Base-by-base conservation (phyloP, 1,284 basidiomycete species). In the Papiliotrema flavescens region DNA sequence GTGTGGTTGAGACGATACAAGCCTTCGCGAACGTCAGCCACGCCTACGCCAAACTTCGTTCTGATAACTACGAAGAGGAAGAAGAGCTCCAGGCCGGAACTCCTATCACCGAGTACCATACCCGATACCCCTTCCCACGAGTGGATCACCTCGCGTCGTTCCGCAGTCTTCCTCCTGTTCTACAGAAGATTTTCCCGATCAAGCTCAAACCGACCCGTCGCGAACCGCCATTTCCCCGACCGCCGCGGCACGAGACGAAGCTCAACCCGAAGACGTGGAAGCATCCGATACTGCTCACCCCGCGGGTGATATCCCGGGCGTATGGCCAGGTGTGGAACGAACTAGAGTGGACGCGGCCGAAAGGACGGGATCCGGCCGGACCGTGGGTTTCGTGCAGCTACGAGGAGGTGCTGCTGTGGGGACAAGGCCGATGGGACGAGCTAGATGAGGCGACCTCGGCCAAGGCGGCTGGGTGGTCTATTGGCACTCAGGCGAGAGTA, bases 311-410 rank as follows among this genome's bases (percentile, higher is more conserved):
- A 0, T 51, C 50, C n/a, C 50, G 69, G 34, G 32, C 47, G 11
- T 74, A 74, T 54, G 23, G 24, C 23, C 53, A 64, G 1, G 36
- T 74, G 5, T 71, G 71, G 71, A 54, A 62, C 28, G 20, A 40
- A 2, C 41, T 69, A 34, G 51, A 45, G 1, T 72, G 68, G 68
- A 59, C 62, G 17, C 41, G 55, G 15, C 61, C 61, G 3, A 37
- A 48, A 22, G 23, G 36, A 7, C 0, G 45, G 36, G 26, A 28
- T 13, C 32, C 28, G 14, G 15, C 20, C 19, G 48, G 55, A 7
- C 24, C 17, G 14, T 64, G 63, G 63, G 55, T 55, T 19, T 49
- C 44, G 23, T 64, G 63, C 39, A 39, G 55, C 2, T 62, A 52
- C 20, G 53, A 56, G 19, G 56, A 62, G 34, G 44, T 59, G 39